A percentile compares a stretch with the other conserved stretches of the same genome.
Conservation (phyloP, 1,284 basidiomycete genomes). For the Afroboletus lepidellus region DNA sequence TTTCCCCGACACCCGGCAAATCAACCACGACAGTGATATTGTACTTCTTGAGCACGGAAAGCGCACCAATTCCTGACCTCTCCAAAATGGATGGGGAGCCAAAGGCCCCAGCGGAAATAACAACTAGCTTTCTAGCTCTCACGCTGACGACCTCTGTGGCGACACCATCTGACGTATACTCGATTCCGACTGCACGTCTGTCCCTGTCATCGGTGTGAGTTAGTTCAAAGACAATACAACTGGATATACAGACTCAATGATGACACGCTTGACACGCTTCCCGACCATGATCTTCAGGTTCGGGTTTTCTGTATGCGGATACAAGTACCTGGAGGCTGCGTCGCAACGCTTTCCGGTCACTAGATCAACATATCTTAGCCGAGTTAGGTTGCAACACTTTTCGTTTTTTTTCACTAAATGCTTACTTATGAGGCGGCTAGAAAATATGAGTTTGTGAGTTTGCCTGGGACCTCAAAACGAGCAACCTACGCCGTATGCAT, state of each 20-base stretch:
- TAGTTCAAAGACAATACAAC: too few species aligned
- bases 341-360: neutral
- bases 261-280: constrained; percentile 41
- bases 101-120: constrained; percentile 20
- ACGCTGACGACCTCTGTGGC: neutral
- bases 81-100: constrained; percentile 25
- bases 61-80: constrained; percentile 41
- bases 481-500: too few species aligned
- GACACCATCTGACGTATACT: constrained; percentile 43
- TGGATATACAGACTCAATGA: constrained; percentile 43
- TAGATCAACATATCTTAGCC: neutral
- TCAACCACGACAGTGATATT: constrained; percentile 15
- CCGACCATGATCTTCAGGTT: too few species aligned
- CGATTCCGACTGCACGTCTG: constrained; percentile 5
- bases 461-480: too few species aligned
- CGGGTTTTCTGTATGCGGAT: constrained; percentile 22
- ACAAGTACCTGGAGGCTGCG: neutral
- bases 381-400: too few species aligned
- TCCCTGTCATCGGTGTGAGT: constrained; percentile 1
- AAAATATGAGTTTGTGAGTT: too few species aligned
- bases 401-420: too few species aligned
- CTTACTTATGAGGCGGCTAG: too few species aligned
- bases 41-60: constrained; percentile 39
- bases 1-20: constrained; percentile 56
- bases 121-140: constrained; percentile 22